phyloP scores from a whole-genome alignment of 2,329 filamentous ascomycete genomes.

The Lizonia empirigonia region DNA sequence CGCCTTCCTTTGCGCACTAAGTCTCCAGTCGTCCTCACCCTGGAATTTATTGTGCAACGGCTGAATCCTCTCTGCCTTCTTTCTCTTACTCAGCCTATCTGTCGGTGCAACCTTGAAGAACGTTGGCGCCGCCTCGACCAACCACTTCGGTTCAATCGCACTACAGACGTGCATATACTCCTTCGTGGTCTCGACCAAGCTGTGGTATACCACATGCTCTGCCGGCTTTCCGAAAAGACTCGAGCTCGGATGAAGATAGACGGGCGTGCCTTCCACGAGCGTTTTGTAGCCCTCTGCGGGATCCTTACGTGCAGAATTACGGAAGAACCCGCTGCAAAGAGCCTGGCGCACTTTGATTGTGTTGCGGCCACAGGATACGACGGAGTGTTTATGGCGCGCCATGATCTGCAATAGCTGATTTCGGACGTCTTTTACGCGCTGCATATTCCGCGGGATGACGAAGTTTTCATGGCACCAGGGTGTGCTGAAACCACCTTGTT shows the following conservation, averaged over 20 bases:
- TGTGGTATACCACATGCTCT: constrained; percentile 95
- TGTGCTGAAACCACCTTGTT: constrained; percentile 77
- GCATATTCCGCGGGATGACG: constrained; percentile 89
- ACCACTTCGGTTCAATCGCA: constrained; percentile 88
- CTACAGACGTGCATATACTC: constrained; percentile 98
- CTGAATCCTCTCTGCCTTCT: constrained; percentile 93
- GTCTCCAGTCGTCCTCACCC: constrained; percentile 91
- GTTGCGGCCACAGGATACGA: constrained; percentile 84
- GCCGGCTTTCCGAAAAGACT: constrained; percentile 94
- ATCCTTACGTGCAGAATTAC: constrained; percentile 92
- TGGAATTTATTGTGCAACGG: constrained; percentile 93
- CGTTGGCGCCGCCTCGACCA: constrained; percentile 95
- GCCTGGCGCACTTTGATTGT: constrained; percentile 87
- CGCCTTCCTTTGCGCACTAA: constrained; percentile 84
- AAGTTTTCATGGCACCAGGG: constrained; percentile 99
- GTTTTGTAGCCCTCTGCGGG: constrained; percentile 98
- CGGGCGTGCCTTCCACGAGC: constrained; percentile 89
- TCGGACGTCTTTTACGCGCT: constrained; percentile 86
- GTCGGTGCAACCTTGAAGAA: constrained; percentile 97
- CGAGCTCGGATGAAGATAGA: constrained; percentile 91
- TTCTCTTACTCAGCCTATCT: constrained; percentile 84
- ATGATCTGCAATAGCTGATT: constrained; percentile 93
- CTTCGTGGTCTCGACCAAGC: constrained; percentile 88
- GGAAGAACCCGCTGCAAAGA: constrained; percentile 92
- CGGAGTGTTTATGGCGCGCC: constrained; percentile 81